Evolutionary conservation across 306 rosid genomes (phyloP), one percentile per base, ranked within the genome.

Genomic region (Phaseolus lunatus): DNA sequence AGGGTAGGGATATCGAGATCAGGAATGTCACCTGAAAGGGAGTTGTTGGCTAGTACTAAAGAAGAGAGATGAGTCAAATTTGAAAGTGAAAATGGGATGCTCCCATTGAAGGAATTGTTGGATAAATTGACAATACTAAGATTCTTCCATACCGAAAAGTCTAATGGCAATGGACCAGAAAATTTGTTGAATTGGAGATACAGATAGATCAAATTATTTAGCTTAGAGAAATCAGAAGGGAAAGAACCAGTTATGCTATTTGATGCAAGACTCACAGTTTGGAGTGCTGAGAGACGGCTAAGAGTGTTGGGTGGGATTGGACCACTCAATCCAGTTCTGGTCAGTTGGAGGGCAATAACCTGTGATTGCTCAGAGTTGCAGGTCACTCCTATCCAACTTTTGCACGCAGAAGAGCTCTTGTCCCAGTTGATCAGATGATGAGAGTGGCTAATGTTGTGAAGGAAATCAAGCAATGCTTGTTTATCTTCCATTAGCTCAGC

Each of bases 381-480:
- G 33, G 45, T 39, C 9, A 94, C 91, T 75, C 96, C 94, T 31
- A 29, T 86, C 98, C 98, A 94, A 47, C 12, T 78, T 50, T 43
- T 70, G 87, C 98, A 94, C n/a, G 87, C 88, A 59, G 96, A 78
- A 80, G 83, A 53, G 19, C n/a, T 81, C 62, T 81, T 73, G 54
- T 64, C 57, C 96, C 97, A 94, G 56, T 87, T 90, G 69, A 47
- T 47, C n/a, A 87, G 85, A 72, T 79, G 12, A 65, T n/a, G 63
- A 0, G 93, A 77, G 67, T 90, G 97, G 29, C 85, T 67, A 27
- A 89, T 83, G 15, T 85, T 81, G 80, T 77, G 86, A 52, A 86
- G 78, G 86, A 94, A 94, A 80, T 92, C 89, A 15, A 92, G 90
- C 87, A 94, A 85, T 22, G 96, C 94, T 80, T 86, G 87, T 78